Conservation (phyloP, 2,329 filamentous ascomycete species). For the Colletotrichum sp. region DNA sequence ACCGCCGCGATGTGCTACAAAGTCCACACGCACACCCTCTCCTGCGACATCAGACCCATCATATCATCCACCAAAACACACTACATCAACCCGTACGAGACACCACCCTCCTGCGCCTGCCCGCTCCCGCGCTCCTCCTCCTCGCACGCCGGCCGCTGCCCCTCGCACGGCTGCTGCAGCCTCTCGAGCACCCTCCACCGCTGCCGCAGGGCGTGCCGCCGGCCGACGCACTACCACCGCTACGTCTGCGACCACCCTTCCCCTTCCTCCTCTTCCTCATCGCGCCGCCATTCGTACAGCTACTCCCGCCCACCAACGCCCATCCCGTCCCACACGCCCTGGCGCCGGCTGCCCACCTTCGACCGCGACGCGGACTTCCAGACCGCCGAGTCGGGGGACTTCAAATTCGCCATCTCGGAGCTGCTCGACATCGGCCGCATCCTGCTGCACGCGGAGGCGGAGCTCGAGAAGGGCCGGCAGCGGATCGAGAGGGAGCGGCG, state of each 20-base stretch:
- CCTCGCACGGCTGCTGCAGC: slow-evolving; percentile 32
- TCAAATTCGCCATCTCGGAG: slow-evolving; percentile 1
- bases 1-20: slow-evolving; percentile 22
- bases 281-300: slow-evolving; percentile 25
- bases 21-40: slow-evolving; percentile 29
- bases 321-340: not conserved
- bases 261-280: too few relatives aligned
- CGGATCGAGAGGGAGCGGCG: not conserved
- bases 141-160: slow-evolving; percentile 22
- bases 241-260: not conserved
- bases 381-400: not conserved
- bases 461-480: not conserved
- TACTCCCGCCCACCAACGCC: not conserved
- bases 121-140: not conserved
- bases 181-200: slow-evolving; percentile 11
- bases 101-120: slow-evolving; percentile 26
- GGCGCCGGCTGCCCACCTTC: slow-evolving; percentile 8
- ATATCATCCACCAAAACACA: slow-evolving; percentile 26
- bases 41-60: slow-evolving; percentile 33
- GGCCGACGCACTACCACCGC: not conserved
- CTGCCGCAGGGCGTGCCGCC: slow-evolving; percentile 19
- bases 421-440: slow-evolving; percentile 9
- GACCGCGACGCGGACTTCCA: slow-evolving; percentile 8
- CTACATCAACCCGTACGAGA: slow-evolving; percentile 29
- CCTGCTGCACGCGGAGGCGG: not conserved